Conservation (phyloP, 768 basidiomycete species). For the Lentinula sp. region DNA sequence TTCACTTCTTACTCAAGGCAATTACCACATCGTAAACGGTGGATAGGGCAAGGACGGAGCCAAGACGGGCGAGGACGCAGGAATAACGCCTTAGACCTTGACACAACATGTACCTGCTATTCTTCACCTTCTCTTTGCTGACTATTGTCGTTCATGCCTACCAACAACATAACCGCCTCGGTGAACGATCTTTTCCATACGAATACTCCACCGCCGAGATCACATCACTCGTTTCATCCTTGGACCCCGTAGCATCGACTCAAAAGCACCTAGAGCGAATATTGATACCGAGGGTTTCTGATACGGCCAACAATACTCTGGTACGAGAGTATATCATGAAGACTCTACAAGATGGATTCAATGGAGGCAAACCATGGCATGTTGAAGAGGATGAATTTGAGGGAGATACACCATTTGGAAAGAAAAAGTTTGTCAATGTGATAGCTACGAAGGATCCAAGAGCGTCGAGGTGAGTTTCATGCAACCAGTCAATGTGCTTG, state of each 20-base stretch:
- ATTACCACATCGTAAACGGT: too few species aligned
- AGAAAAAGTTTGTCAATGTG: constrained; percentile 78
- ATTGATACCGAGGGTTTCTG: constrained; percentile 56
- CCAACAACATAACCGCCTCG: not conserved
- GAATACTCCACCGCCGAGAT: not conserved
- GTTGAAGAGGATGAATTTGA: constrained; percentile 81
- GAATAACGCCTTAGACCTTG: too few species aligned
- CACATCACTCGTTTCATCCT: constrained; percentile 23
- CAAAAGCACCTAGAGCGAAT: constrained; percentile 53
- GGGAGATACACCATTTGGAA: constrained; percentile 75
- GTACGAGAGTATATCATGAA: constrained; percentile 80
- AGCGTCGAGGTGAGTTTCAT: constrained; percentile 36
- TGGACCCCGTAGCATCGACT: constrained; percentile 40
- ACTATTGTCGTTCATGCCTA: not conserved
- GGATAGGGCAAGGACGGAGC: too few species aligned
- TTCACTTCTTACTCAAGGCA: too few species aligned
- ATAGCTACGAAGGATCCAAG: constrained; percentile 93
- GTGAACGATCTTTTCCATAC: not conserved
- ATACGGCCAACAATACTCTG: constrained; percentile 67
- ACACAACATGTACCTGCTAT: not conserved
- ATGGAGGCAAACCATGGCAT: constrained; percentile 48
- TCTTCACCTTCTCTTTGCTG: not conserved
- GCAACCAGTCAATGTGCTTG: not conserved
- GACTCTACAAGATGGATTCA: constrained; percentile 37
- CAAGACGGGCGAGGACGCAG: too few species aligned